Percentiles rank a stretch among this genome's conserved stretches.
Evolutionary conservation across 2,329 filamentous ascomycete species (phyloP).

Genomic region (Beauveria australis): DNA sequence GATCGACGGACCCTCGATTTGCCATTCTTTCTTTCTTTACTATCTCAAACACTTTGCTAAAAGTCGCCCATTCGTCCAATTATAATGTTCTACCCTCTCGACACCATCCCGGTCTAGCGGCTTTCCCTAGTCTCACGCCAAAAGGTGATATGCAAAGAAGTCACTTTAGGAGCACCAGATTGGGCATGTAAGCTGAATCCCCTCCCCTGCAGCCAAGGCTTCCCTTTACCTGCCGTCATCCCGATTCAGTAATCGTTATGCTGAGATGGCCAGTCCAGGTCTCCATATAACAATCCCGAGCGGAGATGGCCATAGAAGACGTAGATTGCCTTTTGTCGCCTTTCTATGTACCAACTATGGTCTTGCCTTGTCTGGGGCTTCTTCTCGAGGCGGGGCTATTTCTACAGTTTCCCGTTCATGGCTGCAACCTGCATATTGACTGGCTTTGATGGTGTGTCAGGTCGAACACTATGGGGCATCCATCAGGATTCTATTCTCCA

Average conservation of each 20-base stretch:
- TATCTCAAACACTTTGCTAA: not conserved
- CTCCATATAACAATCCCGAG: slow-evolving; percentile 1
- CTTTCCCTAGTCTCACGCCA: not conserved
- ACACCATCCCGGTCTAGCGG: not conserved
- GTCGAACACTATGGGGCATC: too few relatives aligned
- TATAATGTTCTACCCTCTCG: not conserved
- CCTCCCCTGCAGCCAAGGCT: not conserved
- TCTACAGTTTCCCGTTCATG: not conserved
- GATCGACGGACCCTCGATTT: not conserved
- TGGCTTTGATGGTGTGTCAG: not conserved
- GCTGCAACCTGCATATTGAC: not conserved
- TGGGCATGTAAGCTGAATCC: slow-evolving; percentile 4
- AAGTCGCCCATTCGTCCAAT: not conserved
- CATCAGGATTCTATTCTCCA: not conserved
- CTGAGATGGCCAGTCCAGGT: not conserved
- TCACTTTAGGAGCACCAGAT: not conserved
- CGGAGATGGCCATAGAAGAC: not conserved
- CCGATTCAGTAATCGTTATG: slow-evolving; percentile 9
- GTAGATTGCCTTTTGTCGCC: not conserved
- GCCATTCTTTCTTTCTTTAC: not conserved
- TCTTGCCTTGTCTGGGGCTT: not conserved
- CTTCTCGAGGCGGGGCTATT: not conserved
- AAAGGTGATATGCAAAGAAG: not conserved
- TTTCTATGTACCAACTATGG: not conserved
- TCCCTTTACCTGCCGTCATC: not conserved